Evolutionary conservation across 352 stramenopile species (phyloP).

Genomic region (Pythium utonaiense): DNA sequence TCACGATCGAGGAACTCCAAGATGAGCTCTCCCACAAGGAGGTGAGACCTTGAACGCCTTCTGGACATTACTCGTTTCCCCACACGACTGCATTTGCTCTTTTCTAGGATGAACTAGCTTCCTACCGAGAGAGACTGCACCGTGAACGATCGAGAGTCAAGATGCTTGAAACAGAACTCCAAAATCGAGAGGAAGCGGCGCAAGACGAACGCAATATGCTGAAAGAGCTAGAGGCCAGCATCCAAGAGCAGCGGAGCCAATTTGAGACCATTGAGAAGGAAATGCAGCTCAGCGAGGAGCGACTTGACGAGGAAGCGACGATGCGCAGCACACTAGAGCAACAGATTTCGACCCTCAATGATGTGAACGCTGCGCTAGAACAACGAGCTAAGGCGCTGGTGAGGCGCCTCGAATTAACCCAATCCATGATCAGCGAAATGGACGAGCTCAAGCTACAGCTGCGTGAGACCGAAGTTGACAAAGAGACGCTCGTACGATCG

Average conservation of each 20-base stretch:
- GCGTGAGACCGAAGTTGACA: constrained; percentile 59
- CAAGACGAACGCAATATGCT: constrained; percentile 28
- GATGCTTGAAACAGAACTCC: constrained; percentile 49
- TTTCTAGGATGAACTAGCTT: constrained; percentile 37
- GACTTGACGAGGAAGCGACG: constrained; percentile 45
- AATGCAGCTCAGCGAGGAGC: constrained; percentile 44
- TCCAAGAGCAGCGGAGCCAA: constrained; percentile 52
- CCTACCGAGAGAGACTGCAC: constrained; percentile 46
- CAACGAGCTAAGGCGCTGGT: constrained; percentile 68
- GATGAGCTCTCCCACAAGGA: constrained; percentile 73
- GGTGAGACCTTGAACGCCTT: constrained; percentile 16
- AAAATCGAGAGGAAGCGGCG: constrained; percentile 36
- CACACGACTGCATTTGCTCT: not conserved
- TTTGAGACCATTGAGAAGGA: constrained; percentile 53
- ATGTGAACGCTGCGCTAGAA: constrained; percentile 72
- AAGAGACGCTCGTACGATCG: constrained; percentile 63
- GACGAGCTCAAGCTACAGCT: constrained; percentile 67
- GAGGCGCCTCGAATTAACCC: constrained; percentile 52
- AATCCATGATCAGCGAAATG: constrained; percentile 40
- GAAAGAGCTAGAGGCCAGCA: constrained; percentile 47
- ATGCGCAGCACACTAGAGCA: constrained; percentile 58
- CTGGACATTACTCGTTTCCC: no score
- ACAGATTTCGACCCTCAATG: constrained; percentile 64
- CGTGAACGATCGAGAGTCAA: constrained; percentile 53
- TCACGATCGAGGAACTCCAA: constrained; percentile 76